Base-by-base conservation (phyloP, 2,329 filamentous ascomycete species). In the Venturia effusa region DNA sequence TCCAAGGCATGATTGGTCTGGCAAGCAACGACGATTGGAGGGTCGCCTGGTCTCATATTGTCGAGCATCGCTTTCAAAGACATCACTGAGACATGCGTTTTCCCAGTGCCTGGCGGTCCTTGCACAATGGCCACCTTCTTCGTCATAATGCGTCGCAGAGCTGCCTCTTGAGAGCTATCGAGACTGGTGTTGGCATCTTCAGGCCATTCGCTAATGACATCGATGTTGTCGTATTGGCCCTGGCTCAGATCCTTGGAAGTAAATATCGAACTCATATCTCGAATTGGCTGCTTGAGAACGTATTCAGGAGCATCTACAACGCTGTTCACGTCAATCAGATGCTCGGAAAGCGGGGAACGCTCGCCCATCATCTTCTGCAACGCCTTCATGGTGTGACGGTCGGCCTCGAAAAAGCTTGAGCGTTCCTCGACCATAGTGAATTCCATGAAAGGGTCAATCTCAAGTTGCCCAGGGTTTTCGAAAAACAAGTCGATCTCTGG, bases 1-100 rank as follows among this genome's bases (percentile, higher is more conserved):
- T 97, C 92, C 0, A 96, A 77, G 0, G 92, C 92, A 73, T 96
- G 91, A 65, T 97, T 97, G 0, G 92, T 97, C 69, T 96, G 91
- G 8, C 90, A 91, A 0, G 91, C 83, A 3, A 96, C 80, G 24
- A 96, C 80, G 37, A 97, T 86, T 0, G 89, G 89, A 10, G 86
- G 81, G 64, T 87, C 84, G 0, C 74, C 78, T 1, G 71, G 65
- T 24, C 66, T 65, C 15, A 37, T 30, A 24, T 66, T 66, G 0
- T 79, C 74, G 0, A 90, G 77, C 62, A 92, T 77, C 1, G 87
- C 79, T 59, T 83, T 84, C 11, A 97, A 73, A 0, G 88, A 88
- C 32, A 86, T 77, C 1, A 93, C 84, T 0, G 90, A 94, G 0
- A 92, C 88, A 67, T 88, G 88, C 0, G 92, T 97, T 71, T 97